Conservation (phyloP, 2,329 filamentous ascomycete species). For the Dactylonectria macrodidyma region DNA sequence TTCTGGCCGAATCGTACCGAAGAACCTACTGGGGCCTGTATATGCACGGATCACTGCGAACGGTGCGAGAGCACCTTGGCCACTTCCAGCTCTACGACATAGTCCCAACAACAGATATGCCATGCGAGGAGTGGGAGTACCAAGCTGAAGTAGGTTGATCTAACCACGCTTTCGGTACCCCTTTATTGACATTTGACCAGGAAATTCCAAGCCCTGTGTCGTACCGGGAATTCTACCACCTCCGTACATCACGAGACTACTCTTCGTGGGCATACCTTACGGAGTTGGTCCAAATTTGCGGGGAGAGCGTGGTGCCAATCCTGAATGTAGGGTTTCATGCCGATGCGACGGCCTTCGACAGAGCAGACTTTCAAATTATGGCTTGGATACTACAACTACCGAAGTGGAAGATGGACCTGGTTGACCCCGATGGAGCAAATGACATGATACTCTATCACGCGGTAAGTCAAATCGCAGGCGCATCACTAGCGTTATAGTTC, state of each 20-base stretch:
- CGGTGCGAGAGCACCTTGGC: constrained; percentile 29
- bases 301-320: constrained; percentile 32
- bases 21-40: constrained; percentile 47
- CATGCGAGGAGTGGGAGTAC: constrained; percentile 47
- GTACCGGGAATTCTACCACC: constrained; percentile 35
- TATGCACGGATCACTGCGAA: constrained; percentile 38
- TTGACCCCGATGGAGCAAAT: constrained; percentile 36
- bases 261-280: constrained; percentile 46
- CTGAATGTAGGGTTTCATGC: constrained; percentile 27
- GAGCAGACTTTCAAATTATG: constrained; percentile 34
- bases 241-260: constrained; percentile 2
- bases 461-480: constrained; percentile 30
- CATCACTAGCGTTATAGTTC: not conserved
- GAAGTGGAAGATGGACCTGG: constrained; percentile 30
- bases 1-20: constrained; percentile 44
- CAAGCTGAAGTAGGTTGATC: constrained; percentile 33
- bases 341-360: constrained; percentile 25
- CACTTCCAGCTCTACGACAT: constrained; percentile 30
- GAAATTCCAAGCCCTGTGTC: constrained; percentile 34
- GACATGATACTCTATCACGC: constrained; percentile 45
- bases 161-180: not conserved
- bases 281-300: constrained; percentile 41
- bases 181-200: constrained; percentile 29
- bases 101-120: constrained; percentile 35
- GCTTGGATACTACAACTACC: constrained; percentile 39